Base-by-base conservation (phyloP, 139 green algal genomes). In the Chlorella sp. region DNA sequence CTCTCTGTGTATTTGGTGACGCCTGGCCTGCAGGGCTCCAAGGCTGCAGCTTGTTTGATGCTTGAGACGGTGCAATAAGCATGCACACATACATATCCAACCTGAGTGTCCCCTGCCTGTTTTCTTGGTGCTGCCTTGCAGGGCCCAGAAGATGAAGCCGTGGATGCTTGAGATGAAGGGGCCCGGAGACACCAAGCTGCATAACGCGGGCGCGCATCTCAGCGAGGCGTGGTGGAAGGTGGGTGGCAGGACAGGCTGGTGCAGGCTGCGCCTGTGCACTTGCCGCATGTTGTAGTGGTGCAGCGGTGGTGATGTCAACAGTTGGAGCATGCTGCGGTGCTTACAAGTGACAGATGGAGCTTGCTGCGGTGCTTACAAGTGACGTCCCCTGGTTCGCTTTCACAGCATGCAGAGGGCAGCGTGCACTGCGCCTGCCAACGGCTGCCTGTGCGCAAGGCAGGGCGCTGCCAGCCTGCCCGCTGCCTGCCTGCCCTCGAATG, bases 211-310 rank as follows among this genome's bases (percentile, higher is more conserved):
- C 86, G 88, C 37, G 53, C 40, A 39, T 34, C 76, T 81, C 75
- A 93, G 83, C 82, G 93, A 94, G 60, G 84, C 80, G n/a, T 96
- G 93, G 94, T 96, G 94, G 94, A 95, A 95, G 90, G 94, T 90
- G 53, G 24, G 48, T 32, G 79, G 42, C 1, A 7, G 30, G 40
- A 14, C 30, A 34, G 75, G 12, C 9, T 30, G 36, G 36, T 0
- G 4, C 24, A 36, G 22, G 68, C 22, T 76, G 12, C 1, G 68
- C 68, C 5, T 34, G 26, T 5, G 11, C 68, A 34, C 24, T 73
- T 16, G 64, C 64, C 22, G 78, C 78, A 84, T 24, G 34, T 15
- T 9, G 39, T 84, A 37, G 37, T 61, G 36, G 37, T 24, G 37
- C 34, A 42, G 77, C 34, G 37, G 24, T 83, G 77, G 77, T 12